phyloP scores from a whole-genome alignment of 1,284 basidiomycete species.

The Laetiporus sulphureus region DNA sequence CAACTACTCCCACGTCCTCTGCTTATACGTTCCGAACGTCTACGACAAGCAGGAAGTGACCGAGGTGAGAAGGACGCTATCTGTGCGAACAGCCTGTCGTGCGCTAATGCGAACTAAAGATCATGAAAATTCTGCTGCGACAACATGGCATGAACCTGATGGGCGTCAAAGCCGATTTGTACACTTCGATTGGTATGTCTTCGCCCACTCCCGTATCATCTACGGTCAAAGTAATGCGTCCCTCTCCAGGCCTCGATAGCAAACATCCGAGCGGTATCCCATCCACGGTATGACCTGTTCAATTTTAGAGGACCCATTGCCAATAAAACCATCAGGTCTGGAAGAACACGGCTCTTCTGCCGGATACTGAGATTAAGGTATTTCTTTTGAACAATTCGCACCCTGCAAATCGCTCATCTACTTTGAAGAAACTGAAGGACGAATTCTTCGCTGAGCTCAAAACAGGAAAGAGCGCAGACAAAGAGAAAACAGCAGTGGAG shows the following conservation, averaged over 20 bases:
- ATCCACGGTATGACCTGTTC: conserved; percentile 44
- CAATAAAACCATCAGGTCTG: conserved; percentile 39
- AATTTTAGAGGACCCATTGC: conserved; percentile 1
- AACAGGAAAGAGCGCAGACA: conserved; percentile 22
- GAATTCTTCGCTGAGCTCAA: conserved; percentile 42
- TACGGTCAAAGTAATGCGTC: not conserved
- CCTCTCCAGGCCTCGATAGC: conserved; percentile 54
- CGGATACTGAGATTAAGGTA: conserved; percentile 57
- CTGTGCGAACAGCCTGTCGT: not conserved
- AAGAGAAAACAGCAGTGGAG: conserved; percentile 18
- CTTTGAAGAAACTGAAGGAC: conserved; percentile 61
- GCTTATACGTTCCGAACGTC: conserved; percentile 65
- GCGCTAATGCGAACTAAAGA: conserved; percentile 28
- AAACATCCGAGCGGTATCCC: conserved; percentile 67
- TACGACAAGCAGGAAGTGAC: conserved; percentile 54
- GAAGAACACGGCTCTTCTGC: conserved; percentile 54
- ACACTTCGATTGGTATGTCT: conserved; percentile 48
- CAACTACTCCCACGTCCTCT: conserved; percentile 56
- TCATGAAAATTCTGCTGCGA: conserved; percentile 59
- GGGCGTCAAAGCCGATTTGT: conserved; percentile 66
- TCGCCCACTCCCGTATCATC: not conserved
- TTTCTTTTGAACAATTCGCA: not conserved
- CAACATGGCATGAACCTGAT: conserved; percentile 57
- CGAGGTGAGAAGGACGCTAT: conserved; percentile 32
- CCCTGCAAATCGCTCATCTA: not conserved